Base-by-base conservation (phyloP, 306 rosid species). In the Trichosanthes cucumerina region DNA sequence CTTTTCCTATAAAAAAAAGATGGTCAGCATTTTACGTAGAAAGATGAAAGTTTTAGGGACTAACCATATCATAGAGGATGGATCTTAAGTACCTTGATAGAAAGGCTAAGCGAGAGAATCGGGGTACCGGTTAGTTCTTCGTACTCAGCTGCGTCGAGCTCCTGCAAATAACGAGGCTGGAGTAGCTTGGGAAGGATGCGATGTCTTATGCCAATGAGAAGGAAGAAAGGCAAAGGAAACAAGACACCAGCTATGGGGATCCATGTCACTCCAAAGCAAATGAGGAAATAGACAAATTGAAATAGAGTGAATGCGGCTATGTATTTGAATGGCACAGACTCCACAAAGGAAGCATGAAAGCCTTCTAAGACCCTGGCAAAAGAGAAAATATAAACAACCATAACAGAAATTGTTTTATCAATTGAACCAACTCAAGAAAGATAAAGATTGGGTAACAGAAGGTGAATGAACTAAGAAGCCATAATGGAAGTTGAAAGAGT, bases 221-320 rank as follows among this genome's bases (percentile, higher is more conserved):
- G 79, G 87, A 93, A 91, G 87, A 91, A 93, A 21, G 93, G 97
- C 83, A 89, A 75, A 16, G 96, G 97, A 82, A 93, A 93, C 82
- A 93, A 74, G 74, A 91, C 88, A 78, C 97, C 97, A 57, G 97
- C 97, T 49, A 93, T 80, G 5, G 97, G 97, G 82, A 93, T 89
- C 97, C 96, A 90, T 46, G 96, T 94, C 78, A 90, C 83, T 3
- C 94, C 98, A 9, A 70, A 92, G 71, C 97, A 92, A 78, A 86
- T 33, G 85, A 92, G 84, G 78, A 92, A 80, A 80, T 92, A 92
- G 13, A 89, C 71, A 41, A 89, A 75, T 79, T 92, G 97, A 85
- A 92, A 89, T 53, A 90, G 77, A 43, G 96, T 92, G 82, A 92
- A 92, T 19, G 81, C 60, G 15, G 87, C 81, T 53, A 88, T 87